Evolutionary conservation across 2,329 filamentous ascomycete genomes (phyloP).

Genomic region (Aspergillus ochraceoroseus): DNA sequence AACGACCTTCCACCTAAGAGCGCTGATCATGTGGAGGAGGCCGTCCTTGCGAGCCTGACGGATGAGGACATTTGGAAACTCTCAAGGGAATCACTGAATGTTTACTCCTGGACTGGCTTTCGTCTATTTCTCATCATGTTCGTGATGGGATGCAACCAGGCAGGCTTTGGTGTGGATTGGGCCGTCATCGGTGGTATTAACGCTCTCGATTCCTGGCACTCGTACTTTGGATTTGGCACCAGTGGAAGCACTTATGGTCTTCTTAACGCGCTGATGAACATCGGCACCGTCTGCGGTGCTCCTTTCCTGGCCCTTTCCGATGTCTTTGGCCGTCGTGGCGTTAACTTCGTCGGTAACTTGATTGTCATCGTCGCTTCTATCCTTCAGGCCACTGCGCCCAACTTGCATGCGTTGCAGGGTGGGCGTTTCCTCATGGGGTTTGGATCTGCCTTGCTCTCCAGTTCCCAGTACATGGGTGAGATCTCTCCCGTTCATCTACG

Average conservation of each 20-base stretch:
- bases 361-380: slow-evolving; percentile 46
- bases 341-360: slow-evolving; percentile 46
- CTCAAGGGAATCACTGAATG: slow-evolving; percentile 40
- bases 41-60: slow-evolving; percentile 44
- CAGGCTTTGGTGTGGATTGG: slow-evolving; percentile 49
- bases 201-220: slow-evolving; percentile 42
- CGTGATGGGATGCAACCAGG: slow-evolving; percentile 48
- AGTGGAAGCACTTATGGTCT: slow-evolving; percentile 41
- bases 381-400: slow-evolving; percentile 33
- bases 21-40: slow-evolving; percentile 41
- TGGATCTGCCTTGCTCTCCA: slow-evolving; percentile 36
- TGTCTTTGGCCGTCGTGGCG: slow-evolving; percentile 49
- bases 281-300: slow-evolving; percentile 47
- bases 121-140: slow-evolving; percentile 44
- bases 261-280: slow-evolving; percentile 48
- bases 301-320: slow-evolving; percentile 50
- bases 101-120: slow-evolving; percentile 42
- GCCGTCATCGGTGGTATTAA: slow-evolving; percentile 49
- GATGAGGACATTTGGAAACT: slow-evolving; percentile 46
- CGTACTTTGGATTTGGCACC: slow-evolving; percentile 43
- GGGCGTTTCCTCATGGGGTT: slow-evolving; percentile 40
- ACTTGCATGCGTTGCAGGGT: slow-evolving; percentile 36
- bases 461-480: slow-evolving; percentile 41
- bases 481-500: slow-evolving; percentile 34
- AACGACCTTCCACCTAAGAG: slow-evolving; percentile 7